Conservation (phyloP, 2,329 filamentous ascomycete genomes). For the Cladosporium sp. region DNA sequence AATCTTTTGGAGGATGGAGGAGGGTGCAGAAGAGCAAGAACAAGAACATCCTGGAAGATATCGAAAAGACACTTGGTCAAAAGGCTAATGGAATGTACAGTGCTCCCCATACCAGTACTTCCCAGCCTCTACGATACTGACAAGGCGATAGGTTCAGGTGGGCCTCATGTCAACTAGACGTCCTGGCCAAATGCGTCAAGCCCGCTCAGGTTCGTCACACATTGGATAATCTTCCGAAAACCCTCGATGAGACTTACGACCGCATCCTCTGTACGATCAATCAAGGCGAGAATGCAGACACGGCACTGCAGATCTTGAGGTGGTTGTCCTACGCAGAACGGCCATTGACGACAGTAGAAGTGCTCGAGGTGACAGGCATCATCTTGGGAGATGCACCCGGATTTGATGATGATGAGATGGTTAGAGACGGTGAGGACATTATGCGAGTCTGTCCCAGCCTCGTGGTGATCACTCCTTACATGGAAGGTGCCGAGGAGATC, state of each 20-base stretch:
- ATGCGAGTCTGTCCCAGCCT: background rate
- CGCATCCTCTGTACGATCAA: constrained; percentile 20
- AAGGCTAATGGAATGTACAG: background rate
- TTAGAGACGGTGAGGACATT: background rate
- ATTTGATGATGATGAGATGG: background rate
- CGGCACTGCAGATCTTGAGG: background rate
- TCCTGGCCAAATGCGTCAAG: constrained; percentile 17
- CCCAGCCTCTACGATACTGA: background rate
- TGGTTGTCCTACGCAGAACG: background rate
- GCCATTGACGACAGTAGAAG: background rate
- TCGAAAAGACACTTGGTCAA: background rate
- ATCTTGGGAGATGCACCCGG: background rate
- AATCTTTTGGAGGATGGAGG: background rate
- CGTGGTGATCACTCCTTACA: background rate
- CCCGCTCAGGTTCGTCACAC: constrained; percentile 26
- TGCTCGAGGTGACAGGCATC: background rate
- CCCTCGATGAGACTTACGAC: constrained; percentile 32
- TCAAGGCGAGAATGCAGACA: background rate
- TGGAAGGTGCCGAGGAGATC: background rate
- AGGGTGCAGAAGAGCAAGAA: background rate
- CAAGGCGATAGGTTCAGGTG: constrained; percentile 14
- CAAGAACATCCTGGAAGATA: background rate
- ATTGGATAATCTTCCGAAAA: constrained; percentile 23
- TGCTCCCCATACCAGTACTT: background rate
- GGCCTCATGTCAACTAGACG: constrained; percentile 15